Evolutionary conservation across 2,329 filamentous ascomycete genomes (phyloP).

Genomic region (Macrophomina pseudophaseolina): DNA sequence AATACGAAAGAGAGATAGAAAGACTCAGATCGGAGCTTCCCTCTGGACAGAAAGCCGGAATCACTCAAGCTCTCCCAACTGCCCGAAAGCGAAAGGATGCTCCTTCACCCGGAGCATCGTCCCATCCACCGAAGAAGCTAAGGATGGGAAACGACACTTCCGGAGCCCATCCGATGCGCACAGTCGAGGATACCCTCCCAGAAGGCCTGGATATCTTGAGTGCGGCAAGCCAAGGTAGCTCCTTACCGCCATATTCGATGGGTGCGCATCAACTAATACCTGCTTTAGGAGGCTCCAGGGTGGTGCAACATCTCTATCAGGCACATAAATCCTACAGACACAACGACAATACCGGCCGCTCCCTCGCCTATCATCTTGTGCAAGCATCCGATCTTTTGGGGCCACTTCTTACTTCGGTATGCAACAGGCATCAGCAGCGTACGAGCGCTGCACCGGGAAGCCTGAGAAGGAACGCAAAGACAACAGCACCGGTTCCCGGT

Average conservation of each 20-base stretch:
- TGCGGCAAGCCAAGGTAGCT: background rate
- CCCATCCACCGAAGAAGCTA: background rate
- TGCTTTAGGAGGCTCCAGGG: background rate
- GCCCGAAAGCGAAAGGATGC: background rate
- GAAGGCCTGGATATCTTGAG: background rate
- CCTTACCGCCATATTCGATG: background rate
- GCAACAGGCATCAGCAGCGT: conserved; percentile 27
- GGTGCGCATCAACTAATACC: background rate
- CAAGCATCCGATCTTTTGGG: conserved; percentile 34
- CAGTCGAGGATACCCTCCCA: background rate
- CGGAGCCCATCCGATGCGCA: background rate
- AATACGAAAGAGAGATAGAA: conserved; percentile 39
- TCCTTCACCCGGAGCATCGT: background rate
- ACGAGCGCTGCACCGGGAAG: background rate
- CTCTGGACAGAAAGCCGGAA: conserved; percentile 28
- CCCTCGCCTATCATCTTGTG: conserved; percentile 37
- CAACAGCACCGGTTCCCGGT: background rate
- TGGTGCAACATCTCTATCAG: conserved; percentile 35
- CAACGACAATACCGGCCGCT: conserved; percentile 27
- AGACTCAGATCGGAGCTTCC: conserved; percentile 28
- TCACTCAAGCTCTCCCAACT: background rate
- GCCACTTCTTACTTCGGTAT: conserved; percentile 34
- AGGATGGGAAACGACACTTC: background rate
- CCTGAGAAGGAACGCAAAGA: background rate
- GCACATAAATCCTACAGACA: conserved; percentile 37